These are phyloP conservation scores for Plasmodium vivax DNA, from an alignment of 169 alveolate species.

Conservation along the genomic window DNA sequence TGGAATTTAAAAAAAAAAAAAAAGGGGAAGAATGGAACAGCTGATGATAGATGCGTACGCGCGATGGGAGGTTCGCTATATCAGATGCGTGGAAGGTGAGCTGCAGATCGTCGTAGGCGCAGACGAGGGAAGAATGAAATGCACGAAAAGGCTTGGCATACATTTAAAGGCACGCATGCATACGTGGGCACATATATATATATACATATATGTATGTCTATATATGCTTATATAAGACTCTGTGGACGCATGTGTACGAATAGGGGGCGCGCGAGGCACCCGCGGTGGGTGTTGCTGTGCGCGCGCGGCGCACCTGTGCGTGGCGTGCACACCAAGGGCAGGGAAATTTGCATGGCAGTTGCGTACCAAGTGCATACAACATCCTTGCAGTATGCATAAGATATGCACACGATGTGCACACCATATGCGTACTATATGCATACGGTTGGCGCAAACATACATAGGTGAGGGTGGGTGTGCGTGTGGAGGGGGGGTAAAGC, in stretches of 20 bases:
- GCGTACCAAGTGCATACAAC: neutral
- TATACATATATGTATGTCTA: neutral
- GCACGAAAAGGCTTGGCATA: neutral
- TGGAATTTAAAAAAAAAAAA: constrained; percentile 50
- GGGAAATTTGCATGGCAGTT: neutral
- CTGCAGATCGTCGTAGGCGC: neutral
- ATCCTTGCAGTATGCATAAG: neutral
- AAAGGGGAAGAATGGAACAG: neutral
- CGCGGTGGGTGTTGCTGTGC: neutral
- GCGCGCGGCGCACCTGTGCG: neutral
- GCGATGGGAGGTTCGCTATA: neutral
- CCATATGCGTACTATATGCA: no score
- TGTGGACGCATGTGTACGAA: neutral
- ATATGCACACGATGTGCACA: neutral
- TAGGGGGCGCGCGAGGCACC: neutral
- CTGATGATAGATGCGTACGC: neutral
- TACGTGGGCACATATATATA: neutral
- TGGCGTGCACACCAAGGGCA: constrained; percentile 5
- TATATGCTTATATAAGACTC: neutral
- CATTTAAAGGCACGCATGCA: neutral
- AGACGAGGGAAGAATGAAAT: neutral
- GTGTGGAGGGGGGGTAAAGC: neutral
- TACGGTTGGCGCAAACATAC: neutral
- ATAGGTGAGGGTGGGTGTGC: neutral
- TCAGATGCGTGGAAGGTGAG: neutral